These are phyloP conservation scores for Avena sativa DNA, from an alignment of 176 grass and related monocot species.

Conservation along the genomic window DNA sequence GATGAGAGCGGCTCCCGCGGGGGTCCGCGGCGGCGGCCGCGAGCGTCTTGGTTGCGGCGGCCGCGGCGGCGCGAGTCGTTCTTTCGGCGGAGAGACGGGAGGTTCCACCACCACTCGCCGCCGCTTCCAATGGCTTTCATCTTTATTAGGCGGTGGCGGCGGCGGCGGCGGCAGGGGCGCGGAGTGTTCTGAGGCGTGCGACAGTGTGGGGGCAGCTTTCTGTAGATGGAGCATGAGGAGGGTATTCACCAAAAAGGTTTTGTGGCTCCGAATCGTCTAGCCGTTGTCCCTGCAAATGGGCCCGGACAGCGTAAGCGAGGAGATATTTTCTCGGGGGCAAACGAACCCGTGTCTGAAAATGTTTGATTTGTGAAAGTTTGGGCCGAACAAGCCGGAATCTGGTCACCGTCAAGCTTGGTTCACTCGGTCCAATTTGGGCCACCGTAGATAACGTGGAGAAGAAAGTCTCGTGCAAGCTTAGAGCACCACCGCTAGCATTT, in stretches of 20 bases:
- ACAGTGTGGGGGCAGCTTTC: constrained; percentile 12
- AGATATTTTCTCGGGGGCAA: background rate
- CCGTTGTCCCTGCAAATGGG: constrained; percentile 29
- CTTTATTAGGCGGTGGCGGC: background rate
- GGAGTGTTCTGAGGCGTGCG: background rate
- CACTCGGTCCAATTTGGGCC: too few species aligned
- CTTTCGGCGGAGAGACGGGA: constrained; percentile 59
- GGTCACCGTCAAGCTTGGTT: background rate
- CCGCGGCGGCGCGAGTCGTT: constrained; percentile 49
- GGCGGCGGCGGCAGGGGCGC: constrained; percentile 13
- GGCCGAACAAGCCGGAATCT: background rate
- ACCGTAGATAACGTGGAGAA: too few species aligned
- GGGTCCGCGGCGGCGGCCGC: constrained; percentile 45
- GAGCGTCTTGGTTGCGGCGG: constrained; percentile 53
- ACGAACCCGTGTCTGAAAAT: background rate
- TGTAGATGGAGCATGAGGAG: constrained; percentile 8
- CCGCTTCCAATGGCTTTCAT: constrained; percentile 61
- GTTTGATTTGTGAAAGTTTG: background rate
- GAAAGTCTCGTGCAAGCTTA: too few species aligned
- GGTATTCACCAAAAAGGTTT: constrained; percentile 10
- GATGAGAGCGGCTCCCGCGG: constrained; percentile 60
- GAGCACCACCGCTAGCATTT: too few species aligned
- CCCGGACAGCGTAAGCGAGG: background rate
- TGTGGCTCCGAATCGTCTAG: constrained; percentile 34
- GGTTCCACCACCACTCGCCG: constrained; percentile 62